These are phyloP conservation scores for Clonostachys byssicola DNA, from an alignment of 2,329 filamentous ascomycete genomes.

Conservation along the genomic window DNA sequence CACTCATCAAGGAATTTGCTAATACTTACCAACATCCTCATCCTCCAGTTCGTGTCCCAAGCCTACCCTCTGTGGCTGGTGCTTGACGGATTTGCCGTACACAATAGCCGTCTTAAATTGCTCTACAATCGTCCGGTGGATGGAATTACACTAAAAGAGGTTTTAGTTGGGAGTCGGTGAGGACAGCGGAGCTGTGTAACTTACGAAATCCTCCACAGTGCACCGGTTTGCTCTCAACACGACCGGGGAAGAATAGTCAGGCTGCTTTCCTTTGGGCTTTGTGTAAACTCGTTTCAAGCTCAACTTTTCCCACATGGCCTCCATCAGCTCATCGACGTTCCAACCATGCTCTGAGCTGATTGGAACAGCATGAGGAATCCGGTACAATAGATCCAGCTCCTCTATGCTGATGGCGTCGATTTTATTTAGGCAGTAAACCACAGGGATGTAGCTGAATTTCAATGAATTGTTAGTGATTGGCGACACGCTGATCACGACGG, in stretches of 20 bases:
- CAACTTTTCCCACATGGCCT: constrained; percentile 98
- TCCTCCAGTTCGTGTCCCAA: constrained; percentile 87
- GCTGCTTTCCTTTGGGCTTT: constrained; percentile 92
- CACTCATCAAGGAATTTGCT: neutral
- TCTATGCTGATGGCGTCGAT: constrained; percentile 98
- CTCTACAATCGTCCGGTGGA: constrained; percentile 93
- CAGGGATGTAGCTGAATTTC: constrained; percentile 82
- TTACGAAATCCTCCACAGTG: constrained; percentile 95
- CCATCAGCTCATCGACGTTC: constrained; percentile 96
- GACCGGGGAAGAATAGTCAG: constrained; percentile 88
- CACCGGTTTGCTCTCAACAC: constrained; percentile 79
- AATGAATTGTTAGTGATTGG: neutral
- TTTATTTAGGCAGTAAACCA: constrained; percentile 98
- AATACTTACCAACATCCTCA: constrained; percentile 87
- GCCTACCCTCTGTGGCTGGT: constrained; percentile 94
- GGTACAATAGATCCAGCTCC: constrained; percentile 91
- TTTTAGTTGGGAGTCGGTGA: constrained; percentile 22
- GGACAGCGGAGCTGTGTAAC: constrained; percentile 28
- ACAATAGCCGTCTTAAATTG: constrained; percentile 95
- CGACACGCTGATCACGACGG: neutral
- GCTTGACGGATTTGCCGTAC: constrained; percentile 96
- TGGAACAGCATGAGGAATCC: constrained; percentile 93
- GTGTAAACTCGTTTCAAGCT: constrained; percentile 91
- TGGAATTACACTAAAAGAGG: constrained; percentile 77
- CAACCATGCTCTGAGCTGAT: constrained; percentile 97